These are phyloP conservation scores for Dactylellina sp. DNA, from an alignment of 2,329 filamentous ascomycete genomes.

Conservation along the genomic window DNA sequence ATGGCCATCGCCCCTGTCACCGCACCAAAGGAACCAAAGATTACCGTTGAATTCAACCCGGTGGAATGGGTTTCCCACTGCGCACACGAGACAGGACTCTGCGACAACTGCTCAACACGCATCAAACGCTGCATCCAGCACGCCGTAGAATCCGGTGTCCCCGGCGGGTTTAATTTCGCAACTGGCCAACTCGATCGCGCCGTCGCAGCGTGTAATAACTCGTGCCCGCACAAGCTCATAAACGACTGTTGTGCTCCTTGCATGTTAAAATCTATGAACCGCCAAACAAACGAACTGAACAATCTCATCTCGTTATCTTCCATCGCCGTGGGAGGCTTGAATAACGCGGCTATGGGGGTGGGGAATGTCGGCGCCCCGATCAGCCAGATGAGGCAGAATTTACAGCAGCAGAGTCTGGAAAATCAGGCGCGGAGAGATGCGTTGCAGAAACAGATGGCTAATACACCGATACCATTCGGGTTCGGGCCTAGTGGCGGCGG, in stretches of 20 bases:
- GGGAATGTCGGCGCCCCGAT: background rate
- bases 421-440: constrained; percentile 9
- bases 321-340: constrained; percentile 6
- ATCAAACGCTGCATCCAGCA: constrained; percentile 26
- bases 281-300: background rate
- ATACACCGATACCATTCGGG: background rate
- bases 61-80: constrained; percentile 25
- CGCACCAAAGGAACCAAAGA: background rate
- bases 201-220: constrained; percentile 33
- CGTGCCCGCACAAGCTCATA: constrained; percentile 27
- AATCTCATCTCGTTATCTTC: constrained; percentile 7
- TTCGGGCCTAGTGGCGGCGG: constrained; percentile 1
- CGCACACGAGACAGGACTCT: constrained; percentile 5
- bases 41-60: constrained; percentile 9
- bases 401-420: constrained; percentile 12
- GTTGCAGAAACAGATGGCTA: background rate
- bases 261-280: constrained; percentile 11
- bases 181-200: constrained; percentile 26
- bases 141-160: constrained; percentile 28
- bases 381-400: constrained; percentile 14
- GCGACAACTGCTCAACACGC: background rate
- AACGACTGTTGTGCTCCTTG: constrained; percentile 33
- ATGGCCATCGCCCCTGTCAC: too few relatives aligned
- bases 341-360: constrained; percentile 11
- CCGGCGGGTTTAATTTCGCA: constrained; percentile 39